Percentiles rank a stretch among this genome's conserved stretches.
phyloP scores from a whole-genome alignment of 2,329 filamentous ascomycete species.

The Aspergillus sojae region DNA sequence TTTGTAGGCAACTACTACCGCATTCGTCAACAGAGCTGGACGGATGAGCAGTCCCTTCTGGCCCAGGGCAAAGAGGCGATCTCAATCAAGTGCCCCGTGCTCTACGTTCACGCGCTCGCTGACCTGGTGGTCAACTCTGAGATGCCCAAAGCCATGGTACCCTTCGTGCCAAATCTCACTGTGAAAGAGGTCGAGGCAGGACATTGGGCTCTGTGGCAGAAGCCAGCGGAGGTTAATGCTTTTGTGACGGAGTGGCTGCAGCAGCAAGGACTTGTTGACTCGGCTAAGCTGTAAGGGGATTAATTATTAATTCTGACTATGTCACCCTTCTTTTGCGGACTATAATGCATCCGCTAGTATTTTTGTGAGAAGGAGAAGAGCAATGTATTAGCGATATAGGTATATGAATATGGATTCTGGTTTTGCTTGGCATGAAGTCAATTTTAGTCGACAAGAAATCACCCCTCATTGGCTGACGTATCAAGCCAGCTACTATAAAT shows the following conservation, averaged over 20 bases:
- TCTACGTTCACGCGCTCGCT: background rate
- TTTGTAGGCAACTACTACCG: conserved; percentile 11
- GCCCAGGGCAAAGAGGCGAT: background rate
- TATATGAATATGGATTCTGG: background rate
- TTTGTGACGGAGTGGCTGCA: conserved; percentile 10
- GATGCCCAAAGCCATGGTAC: conserved; percentile 4
- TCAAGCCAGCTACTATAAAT: background rate
- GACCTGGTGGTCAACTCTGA: conserved; percentile 1
- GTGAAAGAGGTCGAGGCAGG: conserved; percentile 6
- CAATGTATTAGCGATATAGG: too few relatives aligned
- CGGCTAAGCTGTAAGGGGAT: background rate
- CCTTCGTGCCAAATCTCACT: conserved; percentile 5
- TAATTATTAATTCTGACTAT: background rate
- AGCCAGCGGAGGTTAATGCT: conserved; percentile 6
- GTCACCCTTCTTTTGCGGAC: background rate
- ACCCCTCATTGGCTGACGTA: background rate
- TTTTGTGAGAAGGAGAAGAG: background rate
- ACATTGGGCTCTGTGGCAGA: conserved; percentile 11
- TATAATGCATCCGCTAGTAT: background rate
- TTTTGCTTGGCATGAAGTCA: background rate
- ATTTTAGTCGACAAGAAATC: background rate
- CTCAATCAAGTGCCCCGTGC: conserved; percentile 1
- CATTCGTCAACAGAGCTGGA: conserved; percentile 1
- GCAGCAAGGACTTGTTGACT: conserved; percentile 5
- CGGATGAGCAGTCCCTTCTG: background rate